Evolutionary conservation across 352 stramenopile genomes (phyloP).

Genomic region (Phytopythium mirpurense): DNA sequence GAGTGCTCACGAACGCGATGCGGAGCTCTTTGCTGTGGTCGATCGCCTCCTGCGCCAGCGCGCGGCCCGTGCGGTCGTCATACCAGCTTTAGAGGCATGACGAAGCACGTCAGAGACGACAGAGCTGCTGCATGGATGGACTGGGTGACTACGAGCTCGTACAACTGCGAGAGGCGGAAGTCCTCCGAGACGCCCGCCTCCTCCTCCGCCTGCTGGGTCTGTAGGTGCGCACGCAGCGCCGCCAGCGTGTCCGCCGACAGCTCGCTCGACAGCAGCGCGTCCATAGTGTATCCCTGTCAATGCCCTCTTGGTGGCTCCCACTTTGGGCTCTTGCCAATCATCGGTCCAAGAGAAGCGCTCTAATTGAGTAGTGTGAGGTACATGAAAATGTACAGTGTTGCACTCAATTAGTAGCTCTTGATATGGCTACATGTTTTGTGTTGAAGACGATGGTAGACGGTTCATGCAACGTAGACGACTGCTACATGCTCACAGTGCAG

Average conservation of each 20-base stretch:
- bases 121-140: too few species aligned
- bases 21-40: constrained; percentile 38
- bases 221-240: constrained; percentile 41
- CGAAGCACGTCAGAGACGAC: not conserved
- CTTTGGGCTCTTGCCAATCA: constrained; percentile 6
- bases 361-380: too few species aligned
- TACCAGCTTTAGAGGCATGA: constrained; percentile 32
- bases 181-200: constrained; percentile 39
- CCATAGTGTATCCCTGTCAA: constrained; percentile 17
- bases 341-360: not conserved
- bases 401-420: too few species aligned
- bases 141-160: too few species aligned
- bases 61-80: constrained; percentile 38
- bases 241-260: constrained; percentile 47
- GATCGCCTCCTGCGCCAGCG: constrained; percentile 39
- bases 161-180: constrained; percentile 57
- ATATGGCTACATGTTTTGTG: too few species aligned
- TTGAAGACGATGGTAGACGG: too few species aligned
- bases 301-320: not conserved
- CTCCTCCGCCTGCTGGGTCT: constrained; percentile 31
- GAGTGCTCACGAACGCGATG: constrained; percentile 53
- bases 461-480: too few species aligned
- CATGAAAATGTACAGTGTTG: too few species aligned
- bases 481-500: too few species aligned
- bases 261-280: constrained; percentile 36